Evolutionary conservation across 2,329 filamentous ascomycete species (phyloP).

Genomic region (Nothophaeocryptopus gaeumannii): DNA sequence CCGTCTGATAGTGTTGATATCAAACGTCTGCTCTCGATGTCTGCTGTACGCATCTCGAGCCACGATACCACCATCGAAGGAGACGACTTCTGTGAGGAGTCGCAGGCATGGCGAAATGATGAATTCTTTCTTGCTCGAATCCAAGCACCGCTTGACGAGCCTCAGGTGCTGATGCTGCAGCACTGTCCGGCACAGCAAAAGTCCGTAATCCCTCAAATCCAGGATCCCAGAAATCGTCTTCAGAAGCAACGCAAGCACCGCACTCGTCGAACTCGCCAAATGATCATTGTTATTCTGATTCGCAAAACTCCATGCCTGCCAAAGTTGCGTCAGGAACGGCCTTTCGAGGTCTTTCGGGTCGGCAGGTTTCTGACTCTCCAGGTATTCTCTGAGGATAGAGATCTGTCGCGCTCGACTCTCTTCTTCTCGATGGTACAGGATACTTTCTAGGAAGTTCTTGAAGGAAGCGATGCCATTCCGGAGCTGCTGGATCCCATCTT

Average conservation of each 20-base stretch:
- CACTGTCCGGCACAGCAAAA: conserved; percentile 76
- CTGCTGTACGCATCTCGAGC: conserved; percentile 71
- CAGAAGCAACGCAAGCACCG: conserved; percentile 77
- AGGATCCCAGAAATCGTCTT: conserved; percentile 72
- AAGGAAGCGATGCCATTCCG: conserved; percentile 69
- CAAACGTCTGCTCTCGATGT: conserved; percentile 71
- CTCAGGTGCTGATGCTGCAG: conserved; percentile 78
- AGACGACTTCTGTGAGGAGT: conserved; percentile 79
- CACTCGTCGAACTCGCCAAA: conserved; percentile 74
- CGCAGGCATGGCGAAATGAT: conserved; percentile 85
- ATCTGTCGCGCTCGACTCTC: conserved; percentile 49
- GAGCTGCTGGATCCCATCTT: conserved; percentile 61
- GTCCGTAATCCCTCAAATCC: conserved; percentile 71
- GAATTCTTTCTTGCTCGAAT: conserved; percentile 80
- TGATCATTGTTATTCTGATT: conserved; percentile 75
- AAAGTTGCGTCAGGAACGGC: conserved; percentile 71
- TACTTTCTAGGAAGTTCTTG: conserved; percentile 66
- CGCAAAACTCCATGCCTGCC: conserved; percentile 85
- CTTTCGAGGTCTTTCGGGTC: conserved; percentile 54
- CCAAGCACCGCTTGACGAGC: conserved; percentile 73
- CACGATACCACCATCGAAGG: conserved; percentile 78
- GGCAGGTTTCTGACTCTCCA: conserved; percentile 57
- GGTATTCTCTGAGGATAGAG: conserved; percentile 66
- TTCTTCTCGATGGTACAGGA: conserved; percentile 55
- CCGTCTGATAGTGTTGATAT: conserved; percentile 67